Conservation (phyloP, 768 basidiomycete species). For the Suillus sp. region DNA sequence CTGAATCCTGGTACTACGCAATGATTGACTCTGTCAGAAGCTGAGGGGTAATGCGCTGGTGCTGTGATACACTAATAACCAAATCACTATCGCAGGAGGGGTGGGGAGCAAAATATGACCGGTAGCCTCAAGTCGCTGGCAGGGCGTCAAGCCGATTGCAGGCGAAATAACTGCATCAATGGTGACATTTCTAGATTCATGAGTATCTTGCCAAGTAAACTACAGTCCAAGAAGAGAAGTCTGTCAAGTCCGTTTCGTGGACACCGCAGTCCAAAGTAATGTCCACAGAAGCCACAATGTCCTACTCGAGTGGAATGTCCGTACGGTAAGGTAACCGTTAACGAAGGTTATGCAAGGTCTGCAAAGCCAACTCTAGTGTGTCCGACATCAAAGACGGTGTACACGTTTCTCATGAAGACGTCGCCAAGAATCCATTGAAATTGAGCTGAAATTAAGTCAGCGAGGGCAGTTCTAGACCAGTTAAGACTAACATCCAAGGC, state of each 20-base stretch:
- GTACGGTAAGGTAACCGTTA: background rate
- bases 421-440: constrained; percentile 38
- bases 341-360: constrained; percentile 20
- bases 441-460: constrained; percentile 18
- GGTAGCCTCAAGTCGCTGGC: background rate
- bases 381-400: constrained; percentile 45
- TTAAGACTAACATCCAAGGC: constrained; percentile 22
- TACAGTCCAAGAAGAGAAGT: background rate
- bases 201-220: background rate
- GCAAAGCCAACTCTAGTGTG: constrained; percentile 43
- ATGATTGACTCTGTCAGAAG: background rate
- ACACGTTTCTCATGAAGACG: constrained; percentile 47
- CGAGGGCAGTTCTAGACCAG: background rate
- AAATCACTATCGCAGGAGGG: constrained; percentile 56
- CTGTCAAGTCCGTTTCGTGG: too few species aligned
- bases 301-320: background rate
- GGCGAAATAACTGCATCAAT: background rate
- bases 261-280: background rate
- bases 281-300: background rate
- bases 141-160: background rate
- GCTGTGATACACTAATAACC: constrained; percentile 51
- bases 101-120: constrained; percentile 59
- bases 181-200: background rate
- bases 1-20: constrained; percentile 34
- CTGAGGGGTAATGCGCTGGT: constrained; percentile 43